Percentiles rank a stretch among this genome's conserved stretches.
These are phyloP conservation scores for Andrographis paniculata DNA, from an alignment of 305 asterid genomes.

Conservation along the genomic window DNA sequence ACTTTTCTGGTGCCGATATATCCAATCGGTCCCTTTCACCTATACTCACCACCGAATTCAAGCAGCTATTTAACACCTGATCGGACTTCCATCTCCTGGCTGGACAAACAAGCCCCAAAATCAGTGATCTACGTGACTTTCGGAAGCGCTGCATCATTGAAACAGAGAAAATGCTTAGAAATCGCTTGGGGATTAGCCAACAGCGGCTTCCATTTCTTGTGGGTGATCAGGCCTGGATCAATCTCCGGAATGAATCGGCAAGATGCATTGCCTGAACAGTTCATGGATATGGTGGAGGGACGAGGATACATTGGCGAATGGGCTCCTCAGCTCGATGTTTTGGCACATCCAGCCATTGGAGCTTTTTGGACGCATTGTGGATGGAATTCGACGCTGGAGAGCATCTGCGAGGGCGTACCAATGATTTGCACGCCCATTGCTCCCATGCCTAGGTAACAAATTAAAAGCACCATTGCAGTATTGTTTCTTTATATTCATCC, in stretches of 20 bases:
- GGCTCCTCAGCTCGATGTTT: conserved; percentile 27
- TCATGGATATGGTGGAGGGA: not conserved
- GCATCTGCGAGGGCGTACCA: conserved; percentile 22
- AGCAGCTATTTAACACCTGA: conserved; percentile 13
- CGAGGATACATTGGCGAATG: conserved; percentile 30
- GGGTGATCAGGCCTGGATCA: conserved; percentile 33
- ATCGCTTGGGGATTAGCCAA: conserved; percentile 6
- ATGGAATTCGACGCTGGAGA: conserved; percentile 35
- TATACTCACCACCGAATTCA: not conserved
- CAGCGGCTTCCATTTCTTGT: conserved; percentile 22
- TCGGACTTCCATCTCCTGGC: conserved; percentile 28
- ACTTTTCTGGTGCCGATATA: not conserved
- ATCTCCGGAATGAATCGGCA: not conserved
- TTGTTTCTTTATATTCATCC: no score
- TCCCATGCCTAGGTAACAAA: no score
- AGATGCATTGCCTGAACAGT: not conserved
- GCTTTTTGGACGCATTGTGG: no score
- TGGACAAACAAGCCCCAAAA: conserved; percentile 25
- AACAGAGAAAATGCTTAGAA: not conserved
- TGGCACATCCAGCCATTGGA: no score
- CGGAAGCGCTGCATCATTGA: conserved; percentile 27
- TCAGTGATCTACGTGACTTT: conserved; percentile 38
- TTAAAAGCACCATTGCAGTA: no score
- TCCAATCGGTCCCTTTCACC: conserved; percentile 25
- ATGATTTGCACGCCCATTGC: conserved; percentile 35